Conservation (phyloP, 1,284 basidiomycete genomes). For the Takashimella tepidaria region DNA sequence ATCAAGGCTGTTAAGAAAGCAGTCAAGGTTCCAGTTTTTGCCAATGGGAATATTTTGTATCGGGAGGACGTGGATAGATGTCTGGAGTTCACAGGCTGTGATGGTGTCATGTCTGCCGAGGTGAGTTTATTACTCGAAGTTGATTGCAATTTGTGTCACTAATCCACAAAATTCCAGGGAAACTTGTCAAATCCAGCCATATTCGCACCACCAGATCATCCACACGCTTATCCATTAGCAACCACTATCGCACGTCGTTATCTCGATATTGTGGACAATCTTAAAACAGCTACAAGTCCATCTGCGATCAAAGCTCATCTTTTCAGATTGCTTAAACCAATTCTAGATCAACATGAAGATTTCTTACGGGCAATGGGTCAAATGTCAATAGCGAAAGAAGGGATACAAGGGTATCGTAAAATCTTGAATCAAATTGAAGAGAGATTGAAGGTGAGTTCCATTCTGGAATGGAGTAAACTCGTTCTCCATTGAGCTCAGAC, state of each 20-base stretch:
- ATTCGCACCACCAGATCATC: constrained; percentile 53
- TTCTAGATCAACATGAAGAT: constrained; percentile 64
- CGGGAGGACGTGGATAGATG: constrained; percentile 73
- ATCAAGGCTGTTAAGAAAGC: constrained; percentile 81
- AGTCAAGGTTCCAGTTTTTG: constrained; percentile 87
- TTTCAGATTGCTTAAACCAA: constrained; percentile 84
- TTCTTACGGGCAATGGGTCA: constrained; percentile 57
- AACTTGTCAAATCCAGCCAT: constrained; percentile 90
- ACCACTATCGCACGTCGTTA: constrained; percentile 76
- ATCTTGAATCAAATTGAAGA: constrained; percentile 63
- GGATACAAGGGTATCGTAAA: constrained; percentile 48
- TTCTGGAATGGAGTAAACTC: constrained; percentile 2
- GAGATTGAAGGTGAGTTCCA: constrained; percentile 61
- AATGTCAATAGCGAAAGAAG: constrained; percentile 32
- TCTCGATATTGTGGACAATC: constrained; percentile 66
- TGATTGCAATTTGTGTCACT: neutral
- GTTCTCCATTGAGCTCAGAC: neutral
- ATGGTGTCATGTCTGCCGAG: constrained; percentile 93
- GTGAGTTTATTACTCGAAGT: constrained; percentile 18
- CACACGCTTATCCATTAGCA: constrained; percentile 57
- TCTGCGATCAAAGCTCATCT: constrained; percentile 86
- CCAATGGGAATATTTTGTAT: constrained; percentile 93
- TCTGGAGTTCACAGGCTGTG: constrained; percentile 72
- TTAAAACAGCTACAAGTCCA: constrained; percentile 66
- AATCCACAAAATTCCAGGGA: constrained; percentile 49